Conservation (phyloP, 805 yeast species). For the Ogataea philodendri region DNA sequence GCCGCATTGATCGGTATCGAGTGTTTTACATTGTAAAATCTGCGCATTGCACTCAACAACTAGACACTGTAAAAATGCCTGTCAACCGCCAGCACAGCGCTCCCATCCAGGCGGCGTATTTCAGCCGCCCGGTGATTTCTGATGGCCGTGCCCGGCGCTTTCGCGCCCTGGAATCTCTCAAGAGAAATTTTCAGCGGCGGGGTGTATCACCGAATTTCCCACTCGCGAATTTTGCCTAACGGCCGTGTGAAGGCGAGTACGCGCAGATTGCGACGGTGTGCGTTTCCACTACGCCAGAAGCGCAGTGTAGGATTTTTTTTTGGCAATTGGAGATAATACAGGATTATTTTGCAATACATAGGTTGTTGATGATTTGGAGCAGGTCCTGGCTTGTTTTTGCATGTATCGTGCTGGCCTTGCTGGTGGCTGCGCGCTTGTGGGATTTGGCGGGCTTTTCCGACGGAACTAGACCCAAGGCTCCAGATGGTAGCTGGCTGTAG, state of each 20-base stretch:
- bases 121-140: slow-evolving; percentile 30
- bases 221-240: slow-evolving; percentile 30
- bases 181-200: slow-evolving; percentile 31
- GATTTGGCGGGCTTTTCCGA: neutral
- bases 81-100: slow-evolving; percentile 40
- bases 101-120: slow-evolving; percentile 30
- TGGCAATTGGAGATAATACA: slow-evolving; percentile 1
- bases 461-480: neutral
- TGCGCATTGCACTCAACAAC: slow-evolving; percentile 42
- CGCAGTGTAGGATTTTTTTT: slow-evolving; percentile 14
- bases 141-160: slow-evolving; percentile 40
- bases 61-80: slow-evolving; percentile 11
- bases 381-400: neutral
- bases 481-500: slow-evolving; percentile 16
- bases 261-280: slow-evolving; percentile 33
- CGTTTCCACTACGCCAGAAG: slow-evolving; percentile 18
- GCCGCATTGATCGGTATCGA: slow-evolving; percentile 41
- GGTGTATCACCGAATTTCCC: slow-evolving; percentile 42
- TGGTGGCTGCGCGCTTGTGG: too few species aligned
- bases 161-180: slow-evolving; percentile 39
- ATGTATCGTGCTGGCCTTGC: too few species aligned
- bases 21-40: slow-evolving; percentile 34
- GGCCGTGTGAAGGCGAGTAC: slow-evolving; percentile 36
- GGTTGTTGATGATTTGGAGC: too few species aligned
- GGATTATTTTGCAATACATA: neutral